These are phyloP conservation scores for Sideroxylon spinosum DNA, from an alignment of 179 eudicot genomes.

Conservation along the genomic window DNA sequence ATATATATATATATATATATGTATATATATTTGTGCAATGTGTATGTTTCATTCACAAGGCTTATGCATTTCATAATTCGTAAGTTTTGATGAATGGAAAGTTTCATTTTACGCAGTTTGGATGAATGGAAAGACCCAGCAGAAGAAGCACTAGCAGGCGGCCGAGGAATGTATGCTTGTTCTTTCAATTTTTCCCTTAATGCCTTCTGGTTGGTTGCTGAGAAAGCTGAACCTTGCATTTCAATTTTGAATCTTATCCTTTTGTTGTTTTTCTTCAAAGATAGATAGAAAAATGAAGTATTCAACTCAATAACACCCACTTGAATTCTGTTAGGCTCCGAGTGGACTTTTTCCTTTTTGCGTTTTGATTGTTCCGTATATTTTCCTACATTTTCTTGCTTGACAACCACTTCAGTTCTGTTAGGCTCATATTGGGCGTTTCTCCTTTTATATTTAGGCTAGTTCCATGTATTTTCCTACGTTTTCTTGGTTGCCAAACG, in stretches of 20 bases:
- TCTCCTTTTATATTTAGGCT: background rate
- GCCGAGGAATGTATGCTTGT: constrained; percentile 15
- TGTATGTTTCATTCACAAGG: background rate
- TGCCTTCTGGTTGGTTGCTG: background rate
- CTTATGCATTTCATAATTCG: background rate
- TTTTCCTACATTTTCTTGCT: background rate
- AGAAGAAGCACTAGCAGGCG: constrained; percentile 17
- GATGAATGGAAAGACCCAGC: constrained; percentile 19
- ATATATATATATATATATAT: background rate
- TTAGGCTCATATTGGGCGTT: background rate
- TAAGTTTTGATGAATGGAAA: too few relatives aligned
- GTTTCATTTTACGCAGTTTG: background rate
- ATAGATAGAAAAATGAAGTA: background rate
- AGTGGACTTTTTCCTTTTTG: too few relatives aligned
- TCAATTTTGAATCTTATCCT: background rate
- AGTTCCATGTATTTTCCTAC: background rate
- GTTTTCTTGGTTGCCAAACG: background rate
- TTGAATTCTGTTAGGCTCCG: too few relatives aligned
- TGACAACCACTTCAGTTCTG: background rate
- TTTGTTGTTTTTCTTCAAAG: background rate
- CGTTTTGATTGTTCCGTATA: too few relatives aligned
- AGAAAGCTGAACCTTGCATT: background rate
- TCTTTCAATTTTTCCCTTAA: background rate
- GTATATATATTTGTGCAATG: background rate
- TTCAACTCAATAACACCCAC: too few relatives aligned